Base-by-base conservation (phyloP, 176 grass and related monocot genomes). In the Thinopyrum elongatum region DNA sequence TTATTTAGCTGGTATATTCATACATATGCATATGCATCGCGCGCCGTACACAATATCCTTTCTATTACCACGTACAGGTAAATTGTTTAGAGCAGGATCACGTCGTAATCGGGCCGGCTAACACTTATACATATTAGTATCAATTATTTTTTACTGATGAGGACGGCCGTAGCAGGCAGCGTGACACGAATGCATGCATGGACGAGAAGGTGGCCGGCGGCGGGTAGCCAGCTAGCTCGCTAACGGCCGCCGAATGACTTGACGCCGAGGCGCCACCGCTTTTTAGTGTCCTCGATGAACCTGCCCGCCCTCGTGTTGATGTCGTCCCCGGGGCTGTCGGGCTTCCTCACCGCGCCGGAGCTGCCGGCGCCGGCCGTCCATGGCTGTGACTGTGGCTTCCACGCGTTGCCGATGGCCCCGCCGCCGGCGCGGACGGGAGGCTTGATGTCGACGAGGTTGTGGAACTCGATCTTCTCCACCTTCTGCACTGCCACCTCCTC, bases 401-500 rank as follows among this genome's bases (percentile, higher is more conserved):
- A 51, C 44, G 44, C 4, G 44, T 53, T 76, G 29, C 26, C 13
- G 23, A 53, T n/a, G 28, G 3, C 12, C 6, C 8, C 44, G 10
- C 36, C 65, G 21, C 9, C 14, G 36, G 22, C 51, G 65, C 10
- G 4, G 28, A 87, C 17, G 0, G 67, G 25, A 4, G 67, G 29
- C 7, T 26, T 65, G 7, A 26, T 17, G 70, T 46, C 23, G 30
- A 51, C 59, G 22, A 55, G 10, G 70, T 67, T 87, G 42, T 5
- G 59, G 41, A 28, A 44, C 33, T 76, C 41, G 73, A 76, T 53
- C 73, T 53, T 53, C 8, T 76, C 73, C 84, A 88, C 86, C 73
- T 88, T 88, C 35, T 83, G 72, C 21, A 88, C 86, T 15, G 63
- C 27, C 21, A 88, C 86, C 35, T 88, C 86, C 6, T 25, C 70